phyloP scores from a whole-genome alignment of 768 basidiomycete species.

The Pisolithus sp. region DNA sequence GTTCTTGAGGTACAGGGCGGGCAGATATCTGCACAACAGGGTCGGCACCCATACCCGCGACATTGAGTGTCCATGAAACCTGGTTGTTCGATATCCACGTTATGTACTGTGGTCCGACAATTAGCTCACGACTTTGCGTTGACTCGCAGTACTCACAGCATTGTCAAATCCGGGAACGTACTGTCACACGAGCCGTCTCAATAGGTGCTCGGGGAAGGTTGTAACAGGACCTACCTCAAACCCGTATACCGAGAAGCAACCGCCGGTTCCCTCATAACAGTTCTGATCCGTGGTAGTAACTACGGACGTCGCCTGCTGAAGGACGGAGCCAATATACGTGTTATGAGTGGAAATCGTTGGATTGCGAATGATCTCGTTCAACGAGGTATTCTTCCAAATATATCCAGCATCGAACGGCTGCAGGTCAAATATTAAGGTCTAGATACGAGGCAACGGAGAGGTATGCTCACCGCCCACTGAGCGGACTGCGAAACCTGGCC shows the following conservation, averaged over 20 bases:
- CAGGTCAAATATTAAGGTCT: neutral
- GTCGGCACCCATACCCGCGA: slow-evolving; percentile 62
- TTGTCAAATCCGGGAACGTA: slow-evolving; percentile 56
- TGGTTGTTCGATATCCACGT: slow-evolving; percentile 73
- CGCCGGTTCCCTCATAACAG: slow-evolving; percentile 59
- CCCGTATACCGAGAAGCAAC: slow-evolving; percentile 71
- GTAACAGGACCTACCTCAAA: slow-evolving; percentile 52
- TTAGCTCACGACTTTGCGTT: neutral
- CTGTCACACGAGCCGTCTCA: slow-evolving; percentile 4
- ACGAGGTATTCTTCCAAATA: slow-evolving; percentile 54
- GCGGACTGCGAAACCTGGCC: slow-evolving; percentile 77
- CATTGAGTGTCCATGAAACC: slow-evolving; percentile 69
- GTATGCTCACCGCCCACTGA: slow-evolving; percentile 71
- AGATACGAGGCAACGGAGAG: slow-evolving; percentile 1
- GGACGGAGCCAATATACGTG: slow-evolving; percentile 57
- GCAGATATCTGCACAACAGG: slow-evolving; percentile 49
- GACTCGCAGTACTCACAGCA: slow-evolving; percentile 37
- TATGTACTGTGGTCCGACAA: slow-evolving; percentile 51
- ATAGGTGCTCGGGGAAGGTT: neutral
- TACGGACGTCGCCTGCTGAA: slow-evolving; percentile 77
- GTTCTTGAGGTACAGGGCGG: slow-evolving; percentile 73
- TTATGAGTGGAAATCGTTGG: slow-evolving; percentile 51
- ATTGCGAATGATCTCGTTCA: slow-evolving; percentile 54
- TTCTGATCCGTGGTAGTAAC: slow-evolving; percentile 58
- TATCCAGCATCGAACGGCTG: slow-evolving; percentile 77